phyloP scores from a whole-genome alignment of 805 yeast genomes.

The Hanseniaspora lindneri region DNA sequence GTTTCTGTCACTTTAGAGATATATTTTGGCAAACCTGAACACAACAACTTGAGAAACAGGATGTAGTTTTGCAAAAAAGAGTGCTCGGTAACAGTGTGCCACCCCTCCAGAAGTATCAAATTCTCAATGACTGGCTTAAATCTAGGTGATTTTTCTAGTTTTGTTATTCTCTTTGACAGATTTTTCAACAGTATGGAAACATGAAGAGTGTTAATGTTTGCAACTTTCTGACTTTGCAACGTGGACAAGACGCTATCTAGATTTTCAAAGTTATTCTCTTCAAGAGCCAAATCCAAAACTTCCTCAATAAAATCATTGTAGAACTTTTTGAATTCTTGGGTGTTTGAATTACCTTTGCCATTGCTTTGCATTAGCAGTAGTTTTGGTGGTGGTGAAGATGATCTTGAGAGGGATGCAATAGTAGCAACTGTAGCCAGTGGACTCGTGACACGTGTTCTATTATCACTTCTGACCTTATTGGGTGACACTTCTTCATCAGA shows the following conservation, averaged over 20 bases:
- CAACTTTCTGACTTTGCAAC: constrained; percentile 1
- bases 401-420: constrained; percentile 10
- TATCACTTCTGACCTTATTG: neutral
- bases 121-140: constrained; percentile 47
- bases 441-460: constrained; percentile 6
- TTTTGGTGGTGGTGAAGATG: constrained; percentile 10
- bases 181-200: constrained; percentile 39
- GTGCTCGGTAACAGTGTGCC: constrained; percentile 43
- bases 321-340: constrained; percentile 6
- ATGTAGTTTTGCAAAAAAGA: constrained; percentile 40
- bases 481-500: constrained; percentile 8
- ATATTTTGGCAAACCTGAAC: constrained; percentile 82
- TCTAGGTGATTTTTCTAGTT: constrained; percentile 45
- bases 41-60: constrained; percentile 62
- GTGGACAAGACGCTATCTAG: constrained; percentile 1
- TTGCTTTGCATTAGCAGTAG: constrained; percentile 3
- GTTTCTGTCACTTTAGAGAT: constrained; percentile 68
- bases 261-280: constrained; percentile 1
- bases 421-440: constrained; percentile 4
- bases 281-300: constrained; percentile 1
- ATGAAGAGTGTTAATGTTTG: constrained; percentile 3
- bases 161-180: constrained; percentile 53
- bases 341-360: neutral
- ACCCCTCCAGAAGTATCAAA: constrained; percentile 45
- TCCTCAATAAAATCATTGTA: constrained; percentile 8